phyloP scores from a whole-genome alignment of 768 basidiomycete genomes.

The Hypholoma sublateritium region DNA sequence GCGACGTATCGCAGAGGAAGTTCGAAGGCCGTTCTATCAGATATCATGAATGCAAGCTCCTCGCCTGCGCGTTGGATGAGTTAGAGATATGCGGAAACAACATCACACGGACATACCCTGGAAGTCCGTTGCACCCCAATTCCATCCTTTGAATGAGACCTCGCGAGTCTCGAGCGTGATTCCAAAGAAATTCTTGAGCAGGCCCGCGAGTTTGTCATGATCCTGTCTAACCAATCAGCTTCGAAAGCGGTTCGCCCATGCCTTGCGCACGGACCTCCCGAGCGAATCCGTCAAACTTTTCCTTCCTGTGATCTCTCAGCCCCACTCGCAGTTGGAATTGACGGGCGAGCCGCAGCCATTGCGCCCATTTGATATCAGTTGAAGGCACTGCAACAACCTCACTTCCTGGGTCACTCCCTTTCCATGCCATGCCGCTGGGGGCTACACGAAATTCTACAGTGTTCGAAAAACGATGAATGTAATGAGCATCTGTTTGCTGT shows the following conservation, averaged over 20 bases:
- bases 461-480: conserved; percentile 13
- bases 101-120: conserved; percentile 58
- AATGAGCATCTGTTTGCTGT: neutral
- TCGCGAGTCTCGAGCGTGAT: conserved; percentile 86
- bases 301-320: conserved; percentile 71
- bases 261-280: conserved; percentile 63
- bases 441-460: conserved; percentile 85
- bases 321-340: conserved; percentile 88
- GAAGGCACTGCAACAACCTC: conserved; percentile 60
- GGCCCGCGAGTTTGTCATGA: conserved; percentile 77
- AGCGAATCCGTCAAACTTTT: conserved; percentile 92
- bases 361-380: conserved; percentile 81
- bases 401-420: conserved; percentile 64
- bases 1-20: conserved; percentile 84
- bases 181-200: conserved; percentile 87
- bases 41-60: conserved; percentile 89
- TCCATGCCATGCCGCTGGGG: conserved; percentile 93
- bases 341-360: conserved; percentile 91
- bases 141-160: conserved; percentile 92
- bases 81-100: neutral
- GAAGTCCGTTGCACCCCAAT: conserved; percentile 96
- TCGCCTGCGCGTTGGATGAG: conserved; percentile 52
- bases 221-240: conserved; percentile 51
- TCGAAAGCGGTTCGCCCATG: neutral
- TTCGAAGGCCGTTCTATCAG: conserved; percentile 86